Base-by-base conservation (phyloP, 2,329 filamentous ascomycete genomes). In the Didymella lethalis region DNA sequence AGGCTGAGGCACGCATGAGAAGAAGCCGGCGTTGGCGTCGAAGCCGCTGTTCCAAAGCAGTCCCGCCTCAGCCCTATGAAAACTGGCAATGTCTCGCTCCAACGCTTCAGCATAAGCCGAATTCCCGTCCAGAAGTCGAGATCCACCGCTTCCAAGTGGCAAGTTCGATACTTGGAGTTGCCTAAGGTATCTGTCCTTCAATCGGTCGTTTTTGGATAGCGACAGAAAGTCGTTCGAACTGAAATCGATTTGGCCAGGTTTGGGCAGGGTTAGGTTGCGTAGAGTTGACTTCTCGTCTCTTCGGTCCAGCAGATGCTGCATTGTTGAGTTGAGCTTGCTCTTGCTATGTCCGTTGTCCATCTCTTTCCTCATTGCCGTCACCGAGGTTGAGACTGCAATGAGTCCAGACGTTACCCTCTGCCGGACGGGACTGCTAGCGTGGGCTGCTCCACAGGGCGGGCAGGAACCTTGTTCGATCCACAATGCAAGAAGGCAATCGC, bases 141-240 rank as follows among this genome's bases (percentile, higher is more conserved):
- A 88, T 2, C 88, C 87, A 0, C 83, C 81, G 48, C 84, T 84
- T 26, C 84, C 83, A 23, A 88, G 80, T 0, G 79, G 77, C n/a
- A 79, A 71, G 25, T 76, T 45, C 4, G 77, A 59, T 61, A 58
- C 59, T 26, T 57, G 32, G 3, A 86, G 72, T 59, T 85, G 82
- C 7, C 77, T 54, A 8, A 87, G 72, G 62, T 82, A 88, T 2
- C 77, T 74, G 4, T 74, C 50, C 5, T 82, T 82, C n/a, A 86
- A 79, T 4, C 71, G 69, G 0, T 77, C 68, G 7, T 80, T 84
- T 0, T 76, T 81, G 1, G 79, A 82, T 4, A 90, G 77, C 0
- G 86, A 88, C 11, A 90, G 81, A 60, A 89, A 88, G 71, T 90
- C 87, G 71, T 88, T 89, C 46, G 86, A 88, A 1, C 85, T 87